Percentiles rank a stretch among this genome's conserved stretches.
These are phyloP conservation scores for Arbutus unedo DNA, from an alignment of 148 eudicot genomes.

Conservation along the genomic window DNA sequence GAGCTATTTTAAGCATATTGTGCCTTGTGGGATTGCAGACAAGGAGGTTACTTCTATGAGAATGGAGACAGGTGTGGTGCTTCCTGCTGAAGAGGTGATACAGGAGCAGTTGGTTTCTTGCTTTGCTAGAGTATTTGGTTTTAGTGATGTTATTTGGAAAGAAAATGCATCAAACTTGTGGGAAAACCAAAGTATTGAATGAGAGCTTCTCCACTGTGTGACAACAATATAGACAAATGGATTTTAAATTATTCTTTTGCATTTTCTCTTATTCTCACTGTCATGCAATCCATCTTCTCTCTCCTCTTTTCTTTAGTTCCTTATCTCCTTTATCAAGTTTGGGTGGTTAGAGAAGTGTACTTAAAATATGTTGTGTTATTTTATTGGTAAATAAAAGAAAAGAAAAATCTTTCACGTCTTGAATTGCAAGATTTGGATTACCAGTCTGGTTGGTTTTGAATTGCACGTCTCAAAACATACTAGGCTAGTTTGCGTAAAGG, in stretches of 20 bases:
- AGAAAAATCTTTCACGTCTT: no score
- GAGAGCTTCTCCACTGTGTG: no score
- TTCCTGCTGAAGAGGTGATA: conserved; percentile 69
- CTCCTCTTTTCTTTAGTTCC: background rate
- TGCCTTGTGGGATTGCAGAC: conserved; percentile 87
- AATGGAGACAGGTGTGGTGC: conserved; percentile 46
- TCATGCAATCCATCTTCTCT: background rate
- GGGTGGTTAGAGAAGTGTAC: background rate
- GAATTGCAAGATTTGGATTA: no score
- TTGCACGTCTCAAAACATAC: no score
- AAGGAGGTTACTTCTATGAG: conserved; percentile 80
- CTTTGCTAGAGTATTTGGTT: conserved; percentile 62
- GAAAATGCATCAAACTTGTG: conserved; percentile 26
- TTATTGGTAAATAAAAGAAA: no score
- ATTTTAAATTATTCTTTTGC: background rate
- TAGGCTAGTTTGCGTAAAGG: no score
- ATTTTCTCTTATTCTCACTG: background rate
- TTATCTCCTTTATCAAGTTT: background rate
- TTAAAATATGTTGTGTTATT: no score
- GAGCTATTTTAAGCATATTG: conserved; percentile 71
- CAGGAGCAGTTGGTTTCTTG: conserved; percentile 76
- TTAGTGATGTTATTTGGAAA: conserved; percentile 33
- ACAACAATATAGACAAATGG: no score
- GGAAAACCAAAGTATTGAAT: conserved; percentile 23
- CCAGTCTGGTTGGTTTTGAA: no score